phyloP scores from a whole-genome alignment of 108 stramenopile species.

The Nannochloropsis granulata region DNA sequence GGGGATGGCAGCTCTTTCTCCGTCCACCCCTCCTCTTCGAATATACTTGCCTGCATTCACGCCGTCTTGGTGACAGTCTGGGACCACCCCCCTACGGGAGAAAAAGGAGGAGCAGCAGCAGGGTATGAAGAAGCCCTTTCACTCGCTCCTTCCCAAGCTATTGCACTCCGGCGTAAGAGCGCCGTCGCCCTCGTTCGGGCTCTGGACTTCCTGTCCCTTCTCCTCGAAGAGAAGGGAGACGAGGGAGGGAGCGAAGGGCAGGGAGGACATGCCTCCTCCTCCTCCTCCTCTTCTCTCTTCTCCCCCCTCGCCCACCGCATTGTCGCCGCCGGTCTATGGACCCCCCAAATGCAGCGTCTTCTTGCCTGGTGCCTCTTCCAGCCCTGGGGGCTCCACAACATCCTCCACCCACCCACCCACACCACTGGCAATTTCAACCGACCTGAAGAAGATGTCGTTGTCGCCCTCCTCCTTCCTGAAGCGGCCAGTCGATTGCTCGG shows the following conservation, averaged over 20 bases:
- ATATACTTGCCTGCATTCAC: neutral
- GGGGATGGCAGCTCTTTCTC: neutral
- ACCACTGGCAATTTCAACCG: neutral
- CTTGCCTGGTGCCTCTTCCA: conserved; percentile 5
- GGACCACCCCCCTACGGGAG: neutral
- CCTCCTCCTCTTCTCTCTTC: neutral
- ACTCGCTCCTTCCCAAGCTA: too few species aligned
- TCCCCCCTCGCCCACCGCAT: neutral
- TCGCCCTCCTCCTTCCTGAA: conserved; percentile 16
- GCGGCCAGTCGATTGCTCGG: conserved; percentile 15
- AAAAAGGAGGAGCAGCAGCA: neutral
- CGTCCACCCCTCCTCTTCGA: neutral
- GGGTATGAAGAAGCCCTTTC: too few species aligned
- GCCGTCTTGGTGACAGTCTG: neutral
- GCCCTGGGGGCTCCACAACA: conserved; percentile 1
- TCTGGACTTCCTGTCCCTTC: neutral
- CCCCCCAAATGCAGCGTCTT: conserved; percentile 4
- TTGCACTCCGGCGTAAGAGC: neutral
- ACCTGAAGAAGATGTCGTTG: conserved; percentile 2
- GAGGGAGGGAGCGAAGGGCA: neutral
- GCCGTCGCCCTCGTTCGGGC: neutral
- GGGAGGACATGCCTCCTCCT: neutral
- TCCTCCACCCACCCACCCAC: neutral
- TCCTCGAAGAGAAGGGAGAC: neutral
- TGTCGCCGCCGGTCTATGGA: conserved; percentile 14